Evolutionary conservation across 352 stramenopile species (phyloP).

Genomic region (Phytophthora capsici): DNA sequence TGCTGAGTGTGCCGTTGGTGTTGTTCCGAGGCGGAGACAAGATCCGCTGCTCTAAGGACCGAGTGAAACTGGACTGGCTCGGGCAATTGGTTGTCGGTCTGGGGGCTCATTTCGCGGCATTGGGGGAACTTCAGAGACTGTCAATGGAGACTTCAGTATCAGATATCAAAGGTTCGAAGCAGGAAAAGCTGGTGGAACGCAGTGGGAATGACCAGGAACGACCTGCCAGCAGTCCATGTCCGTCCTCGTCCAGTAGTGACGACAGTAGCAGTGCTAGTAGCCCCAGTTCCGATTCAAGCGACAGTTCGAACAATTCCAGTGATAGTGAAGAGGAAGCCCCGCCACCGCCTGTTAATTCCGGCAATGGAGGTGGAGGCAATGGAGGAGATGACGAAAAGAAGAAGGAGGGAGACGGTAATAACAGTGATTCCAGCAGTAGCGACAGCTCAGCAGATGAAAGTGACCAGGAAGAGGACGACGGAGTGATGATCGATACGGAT

Average conservation of each 20-base stretch:
- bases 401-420: constrained; percentile 35
- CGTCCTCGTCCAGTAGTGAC: constrained; percentile 42
- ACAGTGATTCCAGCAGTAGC: constrained; percentile 46
- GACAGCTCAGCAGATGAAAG: constrained; percentile 35
- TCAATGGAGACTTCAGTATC: background rate
- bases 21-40: constrained; percentile 15
- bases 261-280: constrained; percentile 35
- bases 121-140: constrained; percentile 6
- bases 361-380: constrained; percentile 15
- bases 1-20: constrained; percentile 28
- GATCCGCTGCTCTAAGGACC: background rate
- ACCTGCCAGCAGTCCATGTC: constrained; percentile 43
- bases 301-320: constrained; percentile 42
- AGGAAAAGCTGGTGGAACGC: constrained; percentile 7
- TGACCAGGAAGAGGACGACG: constrained; percentile 40
- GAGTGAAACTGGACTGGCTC: constrained; percentile 17
- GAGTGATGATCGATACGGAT: constrained; percentile 53
- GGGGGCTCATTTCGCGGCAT: constrained; percentile 2
- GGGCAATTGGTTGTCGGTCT: constrained; percentile 7
- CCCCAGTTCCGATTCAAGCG: constrained; percentile 28
- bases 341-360: constrained; percentile 16
- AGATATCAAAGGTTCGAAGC: background rate
- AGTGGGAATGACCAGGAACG: constrained; percentile 31
- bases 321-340: constrained; percentile 36
- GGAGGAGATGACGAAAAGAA: constrained; percentile 35